phyloP scores from a whole-genome alignment of 371 early-diverging fungal genomes.

The Syncephalastrum racemosum region DNA sequence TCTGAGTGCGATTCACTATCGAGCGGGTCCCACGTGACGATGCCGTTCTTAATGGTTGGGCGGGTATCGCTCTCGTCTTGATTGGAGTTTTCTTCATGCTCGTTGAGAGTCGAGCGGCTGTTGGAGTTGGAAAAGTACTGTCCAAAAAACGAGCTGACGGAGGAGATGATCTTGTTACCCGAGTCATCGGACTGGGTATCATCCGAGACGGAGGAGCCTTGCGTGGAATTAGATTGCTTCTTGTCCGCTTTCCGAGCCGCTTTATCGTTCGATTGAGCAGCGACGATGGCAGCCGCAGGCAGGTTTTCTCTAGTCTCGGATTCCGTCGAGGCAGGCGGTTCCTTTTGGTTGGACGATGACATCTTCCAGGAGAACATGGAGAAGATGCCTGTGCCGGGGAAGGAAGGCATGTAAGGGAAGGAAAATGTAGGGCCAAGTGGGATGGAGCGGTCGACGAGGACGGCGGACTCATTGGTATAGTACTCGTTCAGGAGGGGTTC shows the following conservation, averaged over 20 bases:
- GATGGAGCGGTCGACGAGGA: conserved; percentile 39
- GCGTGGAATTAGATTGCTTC: too few species aligned
- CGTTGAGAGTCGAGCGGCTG: conserved; percentile 10
- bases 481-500: conserved; percentile 48
- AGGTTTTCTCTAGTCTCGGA: not conserved
- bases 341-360: not conserved
- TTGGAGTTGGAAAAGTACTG: conserved; percentile 16
- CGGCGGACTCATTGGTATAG: conserved; percentile 51
- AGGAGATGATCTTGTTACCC: too few species aligned
- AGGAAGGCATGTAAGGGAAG: conserved; percentile 43
- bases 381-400: conserved; percentile 35
- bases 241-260: too few species aligned
- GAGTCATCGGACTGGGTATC: too few species aligned
- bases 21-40: conserved; percentile 36
- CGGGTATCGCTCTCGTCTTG: conserved; percentile 4
- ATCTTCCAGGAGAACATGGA: conserved; percentile 42
- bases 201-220: too few species aligned
- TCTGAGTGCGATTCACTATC: too few species aligned
- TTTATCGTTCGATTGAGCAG: too few species aligned
- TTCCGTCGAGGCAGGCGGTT: not conserved
- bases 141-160: too few species aligned
- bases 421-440: conserved; percentile 46
- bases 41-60: conserved; percentile 6
- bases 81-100: not conserved
- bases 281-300: too few species aligned